Evolutionary conservation across 148 eudicot genomes (phyloP).

Genomic region (Cornus controversa): DNA sequence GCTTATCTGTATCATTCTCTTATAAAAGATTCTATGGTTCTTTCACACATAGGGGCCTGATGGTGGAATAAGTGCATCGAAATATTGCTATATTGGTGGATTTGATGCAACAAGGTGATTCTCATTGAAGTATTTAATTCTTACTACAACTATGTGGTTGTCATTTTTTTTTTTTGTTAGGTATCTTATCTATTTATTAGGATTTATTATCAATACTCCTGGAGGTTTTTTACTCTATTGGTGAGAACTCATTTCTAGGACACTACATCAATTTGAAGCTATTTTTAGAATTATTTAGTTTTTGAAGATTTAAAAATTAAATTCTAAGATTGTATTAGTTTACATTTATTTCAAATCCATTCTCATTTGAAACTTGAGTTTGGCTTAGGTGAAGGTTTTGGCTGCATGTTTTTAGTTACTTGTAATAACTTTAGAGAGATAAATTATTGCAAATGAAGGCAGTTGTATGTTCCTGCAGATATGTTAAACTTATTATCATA

Average conservation of each 20-base stretch:
- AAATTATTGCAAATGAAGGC: background rate
- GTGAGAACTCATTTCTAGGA: background rate
- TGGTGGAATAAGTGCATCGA: conserved; percentile 91
- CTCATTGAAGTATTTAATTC: background rate
- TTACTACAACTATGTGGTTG: background rate
- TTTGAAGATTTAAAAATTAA: background rate
- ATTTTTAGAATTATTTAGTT: background rate
- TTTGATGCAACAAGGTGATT: conserved; percentile 96
- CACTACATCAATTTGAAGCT: background rate
- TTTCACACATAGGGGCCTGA: conserved; percentile 74
- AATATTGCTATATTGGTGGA: conserved; percentile 92
- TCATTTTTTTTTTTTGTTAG: background rate
- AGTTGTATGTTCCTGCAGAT: background rate
- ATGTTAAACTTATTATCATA: background rate
- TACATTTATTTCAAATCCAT: background rate
- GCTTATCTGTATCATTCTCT: background rate
- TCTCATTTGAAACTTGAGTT: background rate
- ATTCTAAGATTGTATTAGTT: background rate
- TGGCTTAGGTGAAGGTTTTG: background rate
- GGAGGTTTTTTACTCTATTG: conserved; percentile 3
- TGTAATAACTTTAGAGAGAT: too few relatives aligned
- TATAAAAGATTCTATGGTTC: background rate
- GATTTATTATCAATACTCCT: background rate
- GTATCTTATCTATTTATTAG: conserved; percentile 1
- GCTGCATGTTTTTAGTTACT: background rate